Evolutionary conservation across 345 rosid species (phyloP), one percentile per base, ranked within the genome.

Genomic region (Citrus trifoliata): DNA sequence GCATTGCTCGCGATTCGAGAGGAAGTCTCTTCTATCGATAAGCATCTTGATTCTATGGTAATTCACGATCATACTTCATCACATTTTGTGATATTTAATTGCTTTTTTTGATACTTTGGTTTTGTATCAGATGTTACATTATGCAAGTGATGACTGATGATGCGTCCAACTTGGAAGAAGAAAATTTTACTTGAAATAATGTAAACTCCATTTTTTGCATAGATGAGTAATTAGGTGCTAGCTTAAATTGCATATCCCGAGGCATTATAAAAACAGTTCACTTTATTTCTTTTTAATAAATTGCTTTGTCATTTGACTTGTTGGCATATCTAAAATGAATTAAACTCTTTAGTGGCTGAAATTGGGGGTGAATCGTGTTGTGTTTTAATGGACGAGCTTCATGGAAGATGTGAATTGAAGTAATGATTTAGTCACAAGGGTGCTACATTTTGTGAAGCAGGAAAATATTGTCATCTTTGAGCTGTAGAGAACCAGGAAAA

Each of bases 41-140:
- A 87, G 81, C 97, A 94, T 85, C 98, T 96, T 22, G 94, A 93
- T 64, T 93, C 93, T 82, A 87, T 96, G 85, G 98, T 94, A 87
- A 70, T 69, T 71, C 27, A 27, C 28, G 24, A 32, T 77, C 42
- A 30, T 85, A 35, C 7, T 40, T 33, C 25, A 33, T 65, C 25
- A 13, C 1, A 18, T 65, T 65, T 65, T 72, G 51, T 4, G 35
- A 24, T 24, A 13, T 10, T 22, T 46, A 72, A 2, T 73, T 59
- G 9, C 22, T 55, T 25, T 38, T 38, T 38, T 8, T 38, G 16
- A 12, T 42, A 0, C 51, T 16, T 55, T 32, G 27, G 27, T 60
- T 61, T 74, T 37, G 69, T 61, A 61, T 27, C 37, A 19, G 37
- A 61, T 42, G 28, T 61, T 27, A 27, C 60, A 63, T 40, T 18